Base-by-base conservation (phyloP, 495 filamentous ascomycete genomes). In the Talaromyces nanjingensis region DNA sequence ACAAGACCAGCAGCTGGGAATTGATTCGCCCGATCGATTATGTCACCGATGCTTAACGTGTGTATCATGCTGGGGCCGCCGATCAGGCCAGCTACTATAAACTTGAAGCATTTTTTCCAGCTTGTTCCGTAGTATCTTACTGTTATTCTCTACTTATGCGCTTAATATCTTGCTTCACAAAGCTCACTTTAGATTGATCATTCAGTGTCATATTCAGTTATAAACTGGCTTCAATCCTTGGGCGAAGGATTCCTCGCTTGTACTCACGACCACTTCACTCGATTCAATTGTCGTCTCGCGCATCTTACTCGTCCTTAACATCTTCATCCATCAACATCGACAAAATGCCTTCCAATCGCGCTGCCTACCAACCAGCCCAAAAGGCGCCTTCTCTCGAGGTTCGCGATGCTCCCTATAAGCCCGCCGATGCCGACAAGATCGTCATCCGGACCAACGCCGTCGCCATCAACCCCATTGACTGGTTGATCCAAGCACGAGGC, bases 391-490 rank as follows among this genome's bases (percentile, higher is more conserved):
- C 71, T n/a, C 73, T 81, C 9, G 52, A 73, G 52, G 72, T 81
- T 9, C 62, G 68, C 11, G 68, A 73, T n/a, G 73, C 78, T 25
- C 72, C 73, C 24, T 57, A 75, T 25, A 70, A 73, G 20, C 66
- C 62, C n/a, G 67, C 76, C 6, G 72, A 69, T 6, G 56, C 70
- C 0, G 66, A 68, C 39, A 69, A 81, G 57, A 39, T 81, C 24
- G 69, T 77, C 3, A 66, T 82, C 47, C 74, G 74, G 62, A 75
- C 71, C 55, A 47, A 59, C 42, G 79, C 78, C 24, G 68, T 79
- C 12, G 79, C 77, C 24, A 70, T 83, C 56, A 83, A 83, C 59
- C 79, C 74, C 0, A 56, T 74, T 54, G 77, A 79, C 68, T 66
- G 63, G 55, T 63, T 70, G 14, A 71, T 73, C 54, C 72, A 76